Evolutionary conservation across 2,329 filamentous ascomycete species (phyloP).

Genomic region (Scleromitrula shiraiana): DNA sequence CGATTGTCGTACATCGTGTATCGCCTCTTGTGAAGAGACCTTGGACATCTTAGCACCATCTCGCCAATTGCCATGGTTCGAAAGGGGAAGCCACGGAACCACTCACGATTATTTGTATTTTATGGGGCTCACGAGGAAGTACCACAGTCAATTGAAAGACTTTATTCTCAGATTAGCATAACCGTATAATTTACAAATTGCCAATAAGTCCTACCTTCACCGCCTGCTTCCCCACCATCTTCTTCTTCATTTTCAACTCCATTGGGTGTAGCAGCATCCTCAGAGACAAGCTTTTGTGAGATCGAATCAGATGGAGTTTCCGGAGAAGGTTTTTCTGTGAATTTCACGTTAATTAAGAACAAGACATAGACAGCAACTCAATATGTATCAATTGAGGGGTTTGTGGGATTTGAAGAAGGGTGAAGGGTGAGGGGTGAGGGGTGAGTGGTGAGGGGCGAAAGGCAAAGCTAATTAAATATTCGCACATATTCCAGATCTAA

Average conservation of each 20-base stretch:
- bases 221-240: conserved; percentile 21
- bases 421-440: too few species aligned
- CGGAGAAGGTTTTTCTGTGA: conserved; percentile 3
- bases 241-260: conserved; percentile 20
- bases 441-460: too few species aligned
- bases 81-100: too few species aligned
- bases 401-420: too few species aligned
- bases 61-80: neutral
- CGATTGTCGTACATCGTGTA: conserved; percentile 94
- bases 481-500: too few species aligned
- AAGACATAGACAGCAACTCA: too few species aligned
- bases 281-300: conserved; percentile 11
- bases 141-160: conserved; percentile 62
- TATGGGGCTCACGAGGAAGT: conserved; percentile 69
- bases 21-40: conserved; percentile 89
- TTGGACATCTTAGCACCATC: conserved; percentile 34
- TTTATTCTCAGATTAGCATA: conserved; percentile 25
- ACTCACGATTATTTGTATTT: conserved; percentile 79
- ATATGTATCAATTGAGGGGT: too few species aligned
- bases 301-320: conserved; percentile 15
- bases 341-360: neutral
- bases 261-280: conserved; percentile 12
- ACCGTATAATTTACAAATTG: neutral
- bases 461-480: too few species aligned
- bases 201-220: conserved; percentile 24